Base-by-base conservation (phyloP, 495 filamentous ascomycete genomes). In the Talaromyces borbonicus region DNA sequence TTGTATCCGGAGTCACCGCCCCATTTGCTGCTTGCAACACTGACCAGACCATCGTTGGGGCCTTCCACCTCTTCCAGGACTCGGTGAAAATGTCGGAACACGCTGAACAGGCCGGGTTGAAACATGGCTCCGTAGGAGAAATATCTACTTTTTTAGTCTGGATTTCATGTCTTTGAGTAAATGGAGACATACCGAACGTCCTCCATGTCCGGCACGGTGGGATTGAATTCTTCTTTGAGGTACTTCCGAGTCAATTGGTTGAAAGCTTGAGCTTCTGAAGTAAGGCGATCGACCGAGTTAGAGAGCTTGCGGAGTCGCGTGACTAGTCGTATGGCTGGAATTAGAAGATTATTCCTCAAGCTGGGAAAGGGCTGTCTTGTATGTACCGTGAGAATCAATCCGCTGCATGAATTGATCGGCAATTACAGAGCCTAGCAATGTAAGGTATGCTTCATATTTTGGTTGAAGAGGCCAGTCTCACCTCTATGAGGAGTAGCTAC, bases 41-140 rank as follows among this genome's bases (percentile, higher is more conserved):
- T 93, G 14, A 98, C 92, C 4, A 98, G 74, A 0, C 92, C 92
- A 52, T 98, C 92, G 59, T 98, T 98, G 1, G 80, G 76, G 0
- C 89, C 90, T 64, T 96, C 92, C 4, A 62, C 50, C 29, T 72
- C 59, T 41, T 75, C 58, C 20, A 98, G 79, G 26, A 96, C 76
- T 6, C 62, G 57, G 54, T 92, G 83, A 0, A 87, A 84, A 8
- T 71, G 65, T 0, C 83, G 72, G 55, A 96, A 96, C 14, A 85
- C 73, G 25, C 80, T 87, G 63, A 72, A 93, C 26, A 74, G 72
- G 38, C 56, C 73, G 46, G 75, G 86, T 15, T 80, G 61, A 24
- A 86, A 69, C 47, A 71, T 76, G 25, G 92, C 92, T 1, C 92
- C 90, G 55, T 95, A 95, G 12, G 87, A 94, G 60, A 87, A 96